Base-by-base conservation (phyloP, 257 asterid genomes). In the Fraxinus pennsylvanica region DNA sequence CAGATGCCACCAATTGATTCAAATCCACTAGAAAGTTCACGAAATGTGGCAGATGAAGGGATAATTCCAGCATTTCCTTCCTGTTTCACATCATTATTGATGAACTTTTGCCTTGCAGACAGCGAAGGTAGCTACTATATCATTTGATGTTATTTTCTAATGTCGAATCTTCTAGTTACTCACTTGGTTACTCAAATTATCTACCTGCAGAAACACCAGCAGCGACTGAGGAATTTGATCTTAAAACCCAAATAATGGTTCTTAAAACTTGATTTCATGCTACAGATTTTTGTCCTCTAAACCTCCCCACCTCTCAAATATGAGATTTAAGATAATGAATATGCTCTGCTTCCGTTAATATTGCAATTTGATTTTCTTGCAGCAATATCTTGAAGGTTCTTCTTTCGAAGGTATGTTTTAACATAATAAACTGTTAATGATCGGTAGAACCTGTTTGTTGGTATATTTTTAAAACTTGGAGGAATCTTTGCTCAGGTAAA, bases 161-260 rank as follows among this genome's bases (percentile, higher is more conserved):
- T 50, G 77, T 81, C 22, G 41, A 61, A 59, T 78, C 6, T 12
- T 54, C 47, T 54, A 32, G 39, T 22, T 12, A 67, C 66, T 74
- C 72, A 74, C 80, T 75, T 52, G 81, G 12, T 72, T 66, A 68
- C 73, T 77, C 61, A 68, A 67, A 74, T 35, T 81, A 65, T 73
- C 71, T 47, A 43, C 32, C 30, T 73, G 89, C 92, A 85, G 91
- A 39, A 63, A 82, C 83, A 76, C 82, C 90, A 72, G 67, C 78
- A 36, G 63, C 25, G 14, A 27, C 81, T 6, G 87, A 76, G 73
- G 88, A 81, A 47, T 78, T 69, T 76, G 86, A 85, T 80, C 85
- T 91, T 45, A 94, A 83, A 88, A 76, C 86, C 82, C 92, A 91
- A 84, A 81, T 94, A 67, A 66, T 78, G 97, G 97, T 94, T 89